These are phyloP conservation scores for Xylaria scruposa DNA, from an alignment of 495 filamentous ascomycete species.

Conservation along the genomic window DNA sequence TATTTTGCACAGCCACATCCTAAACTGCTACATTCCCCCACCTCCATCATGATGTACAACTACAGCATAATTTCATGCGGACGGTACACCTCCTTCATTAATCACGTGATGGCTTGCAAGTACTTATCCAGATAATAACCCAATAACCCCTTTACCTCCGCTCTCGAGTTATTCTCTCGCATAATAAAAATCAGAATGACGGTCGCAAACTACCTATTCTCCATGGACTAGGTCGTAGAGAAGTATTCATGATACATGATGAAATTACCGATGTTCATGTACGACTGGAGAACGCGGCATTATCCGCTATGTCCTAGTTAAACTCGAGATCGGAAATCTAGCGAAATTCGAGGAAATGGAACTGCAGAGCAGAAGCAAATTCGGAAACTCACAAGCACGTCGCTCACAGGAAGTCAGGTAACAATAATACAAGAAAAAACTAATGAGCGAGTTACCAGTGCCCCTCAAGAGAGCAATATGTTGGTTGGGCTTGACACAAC, in stretches of 20 bases:
- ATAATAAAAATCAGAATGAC: too few species aligned
- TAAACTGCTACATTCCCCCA: too few species aligned
- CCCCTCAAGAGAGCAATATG: neutral
- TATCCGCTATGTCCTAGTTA: too few species aligned
- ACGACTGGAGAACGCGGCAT: neutral
- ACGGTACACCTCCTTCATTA: neutral
- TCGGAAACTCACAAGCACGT: neutral
- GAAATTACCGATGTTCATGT: neutral
- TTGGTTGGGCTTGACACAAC: neutral
- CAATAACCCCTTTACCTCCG: too few species aligned
- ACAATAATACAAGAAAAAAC: neutral
- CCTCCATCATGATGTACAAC: too few species aligned
- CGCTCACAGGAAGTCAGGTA: neutral
- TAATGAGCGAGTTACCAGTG: neutral
- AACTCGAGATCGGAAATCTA: neutral
- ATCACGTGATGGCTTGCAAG: neutral
- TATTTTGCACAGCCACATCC: slow-evolving; percentile 14
- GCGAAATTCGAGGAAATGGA: neutral
- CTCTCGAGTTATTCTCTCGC: too few species aligned
- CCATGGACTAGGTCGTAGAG: neutral
- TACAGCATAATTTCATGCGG: too few species aligned
- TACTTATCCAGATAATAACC: too few species aligned
- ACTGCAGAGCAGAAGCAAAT: neutral
- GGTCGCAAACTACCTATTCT: neutral
- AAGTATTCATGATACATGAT: neutral